A percentile compares a stretch with the other conserved stretches of the same genome.
Evolutionary conservation across 352 stramenopile genomes (phyloP).

Genomic region (Saprolegnia diclina): DNA sequence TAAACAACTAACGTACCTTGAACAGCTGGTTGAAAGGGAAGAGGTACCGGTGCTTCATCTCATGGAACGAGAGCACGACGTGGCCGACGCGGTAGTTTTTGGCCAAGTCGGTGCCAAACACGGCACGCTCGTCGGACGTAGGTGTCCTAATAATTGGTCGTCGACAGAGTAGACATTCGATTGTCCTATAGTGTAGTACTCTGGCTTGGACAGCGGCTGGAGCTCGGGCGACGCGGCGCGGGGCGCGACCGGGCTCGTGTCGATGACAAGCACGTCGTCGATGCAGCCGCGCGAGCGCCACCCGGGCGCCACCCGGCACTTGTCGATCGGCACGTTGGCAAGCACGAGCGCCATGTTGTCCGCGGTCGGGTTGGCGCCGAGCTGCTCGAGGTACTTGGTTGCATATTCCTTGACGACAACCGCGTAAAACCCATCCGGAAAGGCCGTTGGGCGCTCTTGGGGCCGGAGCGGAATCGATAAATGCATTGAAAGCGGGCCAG

Average conservation of each 20-base stretch:
- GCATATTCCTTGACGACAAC: constrained; percentile 59
- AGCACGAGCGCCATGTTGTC: constrained; percentile 62
- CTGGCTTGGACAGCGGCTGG: neutral
- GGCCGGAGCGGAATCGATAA: constrained; percentile 51
- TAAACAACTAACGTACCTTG: neutral
- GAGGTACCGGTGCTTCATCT: constrained; percentile 66
- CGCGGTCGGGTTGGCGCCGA: constrained; percentile 41
- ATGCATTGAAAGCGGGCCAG: constrained; percentile 30
- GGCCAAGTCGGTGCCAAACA: constrained; percentile 17
- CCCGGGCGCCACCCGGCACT: constrained; percentile 47
- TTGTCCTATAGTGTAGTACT: neutral
- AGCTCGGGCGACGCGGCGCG: neutral
- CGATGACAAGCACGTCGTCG: constrained; percentile 20
- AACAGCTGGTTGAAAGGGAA: constrained; percentile 47
- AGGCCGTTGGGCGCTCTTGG: constrained; percentile 40
- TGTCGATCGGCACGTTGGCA: constrained; percentile 54
- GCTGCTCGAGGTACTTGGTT: constrained; percentile 60
- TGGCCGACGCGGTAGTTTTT: constrained; percentile 42
- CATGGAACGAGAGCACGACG: constrained; percentile 59
- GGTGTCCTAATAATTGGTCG: neutral
- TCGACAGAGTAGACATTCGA: neutral
- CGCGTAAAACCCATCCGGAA: constrained; percentile 42
- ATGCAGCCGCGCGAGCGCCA: constrained; percentile 44
- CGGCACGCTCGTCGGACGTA: neutral
- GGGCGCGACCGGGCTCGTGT: neutral